A percentile compares a stretch with the other conserved stretches of the same genome.
phyloP scores from a whole-genome alignment of 164 flowering plant species.

The Euptelea pleiosperma region DNA sequence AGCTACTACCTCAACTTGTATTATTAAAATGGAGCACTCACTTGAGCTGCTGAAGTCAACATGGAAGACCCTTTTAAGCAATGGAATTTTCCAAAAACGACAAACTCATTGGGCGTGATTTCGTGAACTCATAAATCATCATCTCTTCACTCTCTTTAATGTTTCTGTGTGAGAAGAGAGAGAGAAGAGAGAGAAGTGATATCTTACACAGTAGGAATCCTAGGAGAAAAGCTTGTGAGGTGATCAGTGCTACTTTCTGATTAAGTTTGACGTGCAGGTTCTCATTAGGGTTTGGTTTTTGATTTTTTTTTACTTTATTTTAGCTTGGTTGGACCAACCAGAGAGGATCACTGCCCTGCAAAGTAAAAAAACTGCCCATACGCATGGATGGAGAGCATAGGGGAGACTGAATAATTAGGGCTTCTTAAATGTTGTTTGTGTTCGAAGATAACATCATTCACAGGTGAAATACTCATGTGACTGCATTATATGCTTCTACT shows the following conservation, averaged over 20 bases:
- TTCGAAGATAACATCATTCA: conserved; percentile 42
- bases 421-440: conserved; percentile 35
- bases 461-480: conserved; percentile 35
- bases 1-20: too few relatives aligned
- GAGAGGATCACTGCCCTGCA: conserved; percentile 21
- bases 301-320: neutral
- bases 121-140: conserved; percentile 4
- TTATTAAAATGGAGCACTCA: conserved; percentile 6
- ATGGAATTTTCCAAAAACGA: conserved; percentile 15
- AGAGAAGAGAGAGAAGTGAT: conserved; percentile 16
- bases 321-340: conserved; percentile 10
- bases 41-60: conserved; percentile 41
- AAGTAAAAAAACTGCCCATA: conserved; percentile 13
- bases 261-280: conserved; percentile 10
- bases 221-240: conserved; percentile 13
- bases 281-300: neutral
- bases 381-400: conserved; percentile 19
- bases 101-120: conserved; percentile 32
- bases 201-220: conserved; percentile 11
- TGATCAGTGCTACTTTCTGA: conserved; percentile 3
- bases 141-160: too few relatives aligned
- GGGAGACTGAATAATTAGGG: conserved; percentile 33
- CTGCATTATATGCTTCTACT: conserved; percentile 22
- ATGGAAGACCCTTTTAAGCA: conserved; percentile 28
- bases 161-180: conserved; percentile 2